Conservation (phyloP, 495 filamentous ascomycete genomes). For the Trichoderma parareesei region DNA sequence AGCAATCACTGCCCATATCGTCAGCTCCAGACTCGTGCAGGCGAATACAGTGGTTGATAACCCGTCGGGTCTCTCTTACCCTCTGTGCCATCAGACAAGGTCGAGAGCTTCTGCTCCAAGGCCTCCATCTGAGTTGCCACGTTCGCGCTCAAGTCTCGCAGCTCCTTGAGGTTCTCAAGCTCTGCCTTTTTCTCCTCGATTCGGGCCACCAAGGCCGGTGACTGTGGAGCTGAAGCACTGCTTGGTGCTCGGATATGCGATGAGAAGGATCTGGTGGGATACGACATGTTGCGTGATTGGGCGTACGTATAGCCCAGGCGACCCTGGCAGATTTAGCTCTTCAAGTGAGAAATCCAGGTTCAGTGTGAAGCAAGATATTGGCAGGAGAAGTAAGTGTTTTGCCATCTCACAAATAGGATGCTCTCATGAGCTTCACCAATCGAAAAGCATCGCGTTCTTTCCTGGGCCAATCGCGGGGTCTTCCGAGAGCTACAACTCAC, state of each 20-base stretch:
- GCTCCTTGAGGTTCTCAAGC: conserved; percentile 76
- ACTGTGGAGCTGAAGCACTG: conserved; percentile 52
- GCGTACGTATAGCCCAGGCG: not conserved
- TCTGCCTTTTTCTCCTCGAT: conserved; percentile 93
- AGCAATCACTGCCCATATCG: conserved; percentile 61
- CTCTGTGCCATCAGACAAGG: conserved; percentile 88
- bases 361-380: no score
- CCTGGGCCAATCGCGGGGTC: no score
- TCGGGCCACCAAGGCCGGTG: conserved; percentile 71
- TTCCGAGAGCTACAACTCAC: not conserved
- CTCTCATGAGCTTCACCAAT: no score
- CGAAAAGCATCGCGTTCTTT: no score
- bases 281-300: conserved; percentile 22
- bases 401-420: no score
- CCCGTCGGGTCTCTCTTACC: conserved; percentile 45
- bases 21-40: not conserved
- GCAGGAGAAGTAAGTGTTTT: no score
- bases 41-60: not conserved
- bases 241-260: conserved; percentile 55
- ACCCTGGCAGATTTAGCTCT: no score
- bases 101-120: conserved; percentile 78
- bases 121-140: conserved; percentile 87
- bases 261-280: conserved; percentile 46
- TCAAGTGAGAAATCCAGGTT: no score
- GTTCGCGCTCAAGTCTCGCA: conserved; percentile 80